These are phyloP conservation scores for Geoglossum cookeanum DNA, from an alignment of 2,329 filamentous ascomycete genomes.

Conservation along the genomic window DNA sequence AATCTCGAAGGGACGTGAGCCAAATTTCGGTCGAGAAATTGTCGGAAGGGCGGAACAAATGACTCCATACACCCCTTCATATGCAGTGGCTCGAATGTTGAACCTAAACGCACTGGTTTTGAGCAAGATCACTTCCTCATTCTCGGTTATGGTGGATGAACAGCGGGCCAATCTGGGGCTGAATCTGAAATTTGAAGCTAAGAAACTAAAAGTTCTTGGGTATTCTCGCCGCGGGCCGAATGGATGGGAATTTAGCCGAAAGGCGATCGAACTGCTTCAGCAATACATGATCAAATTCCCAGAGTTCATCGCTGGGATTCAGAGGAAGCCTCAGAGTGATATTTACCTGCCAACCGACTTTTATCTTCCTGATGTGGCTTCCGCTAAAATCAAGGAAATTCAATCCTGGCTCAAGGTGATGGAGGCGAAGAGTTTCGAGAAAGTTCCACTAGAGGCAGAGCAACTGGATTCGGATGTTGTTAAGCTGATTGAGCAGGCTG, in stretches of 20 bases:
- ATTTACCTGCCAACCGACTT: conserved; percentile 73
- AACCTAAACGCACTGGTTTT: conserved; percentile 69
- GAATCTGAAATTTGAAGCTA: conserved; percentile 91
- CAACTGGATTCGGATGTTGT: conserved; percentile 88
- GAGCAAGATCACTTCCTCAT: conserved; percentile 91
- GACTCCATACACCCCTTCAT: conserved; percentile 70
- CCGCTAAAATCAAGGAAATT: conserved; percentile 78
- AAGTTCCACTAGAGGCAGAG: conserved; percentile 88
- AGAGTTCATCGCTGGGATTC: conserved; percentile 81
- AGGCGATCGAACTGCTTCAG: conserved; percentile 60
- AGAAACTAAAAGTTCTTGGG: conserved; percentile 86
- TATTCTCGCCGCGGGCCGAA: conserved; percentile 73
- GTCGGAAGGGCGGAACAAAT: conserved; percentile 49
- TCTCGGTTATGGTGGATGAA: conserved; percentile 65
- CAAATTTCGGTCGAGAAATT: conserved; percentile 61
- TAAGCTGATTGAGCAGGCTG: conserved; percentile 55
- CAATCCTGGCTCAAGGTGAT: conserved; percentile 80
- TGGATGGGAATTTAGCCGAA: conserved; percentile 90
- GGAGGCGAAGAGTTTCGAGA: conserved; percentile 80
- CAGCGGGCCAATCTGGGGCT: conserved; percentile 77
- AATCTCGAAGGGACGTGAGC: conserved; percentile 50
- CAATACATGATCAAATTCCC: conserved; percentile 90
- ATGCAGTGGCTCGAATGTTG: conserved; percentile 66
- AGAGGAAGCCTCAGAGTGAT: conserved; percentile 67
- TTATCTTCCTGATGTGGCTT: conserved; percentile 55